These are phyloP conservation scores for Phialocephala subalpina DNA, from an alignment of 2,329 filamentous ascomycete genomes.

Conservation along the genomic window DNA sequence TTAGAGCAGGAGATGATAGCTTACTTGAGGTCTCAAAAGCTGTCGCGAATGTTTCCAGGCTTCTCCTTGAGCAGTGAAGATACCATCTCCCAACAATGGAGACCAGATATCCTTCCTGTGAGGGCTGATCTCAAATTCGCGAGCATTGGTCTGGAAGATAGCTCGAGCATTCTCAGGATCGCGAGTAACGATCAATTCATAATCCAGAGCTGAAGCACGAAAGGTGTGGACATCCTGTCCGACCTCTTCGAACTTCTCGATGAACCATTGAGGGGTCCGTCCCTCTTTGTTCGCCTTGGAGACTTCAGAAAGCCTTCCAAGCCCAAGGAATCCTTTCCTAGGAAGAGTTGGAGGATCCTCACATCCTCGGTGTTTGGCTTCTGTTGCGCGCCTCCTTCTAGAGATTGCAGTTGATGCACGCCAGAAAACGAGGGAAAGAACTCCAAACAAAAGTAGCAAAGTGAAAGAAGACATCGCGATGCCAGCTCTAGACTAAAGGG, in stretches of 20 bases:
- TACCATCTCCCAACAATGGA: conserved; percentile 60
- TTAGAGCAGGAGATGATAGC: not conserved
- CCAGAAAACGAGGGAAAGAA: not conserved
- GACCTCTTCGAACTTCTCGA: conserved; percentile 44
- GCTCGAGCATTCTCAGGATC: conserved; percentile 63
- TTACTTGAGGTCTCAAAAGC: conserved; percentile 72
- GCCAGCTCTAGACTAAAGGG: not conserved
- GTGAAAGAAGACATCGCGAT: not conserved
- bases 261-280: conserved; percentile 39
- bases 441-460: not conserved
- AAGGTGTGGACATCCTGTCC: conserved; percentile 31
- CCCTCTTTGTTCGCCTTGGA: conserved; percentile 35
- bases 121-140: conserved; percentile 57
- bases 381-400: conserved; percentile 14
- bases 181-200: conserved; percentile 8
- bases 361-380: conserved; percentile 38
- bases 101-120: conserved; percentile 51
- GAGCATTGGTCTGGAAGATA: conserved; percentile 60
- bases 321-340: conserved; percentile 37
- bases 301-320: conserved; percentile 39
- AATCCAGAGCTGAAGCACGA: conserved; percentile 2
- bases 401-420: not conserved
- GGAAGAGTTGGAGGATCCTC: conserved; percentile 34
- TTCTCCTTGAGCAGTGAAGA: conserved; percentile 60
- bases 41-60: conserved; percentile 52